Evolutionary conservation across 108 stramenopile genomes (phyloP), one percentile per base, ranked within the genome.

Genomic region (Skeletonema potamos): DNA sequence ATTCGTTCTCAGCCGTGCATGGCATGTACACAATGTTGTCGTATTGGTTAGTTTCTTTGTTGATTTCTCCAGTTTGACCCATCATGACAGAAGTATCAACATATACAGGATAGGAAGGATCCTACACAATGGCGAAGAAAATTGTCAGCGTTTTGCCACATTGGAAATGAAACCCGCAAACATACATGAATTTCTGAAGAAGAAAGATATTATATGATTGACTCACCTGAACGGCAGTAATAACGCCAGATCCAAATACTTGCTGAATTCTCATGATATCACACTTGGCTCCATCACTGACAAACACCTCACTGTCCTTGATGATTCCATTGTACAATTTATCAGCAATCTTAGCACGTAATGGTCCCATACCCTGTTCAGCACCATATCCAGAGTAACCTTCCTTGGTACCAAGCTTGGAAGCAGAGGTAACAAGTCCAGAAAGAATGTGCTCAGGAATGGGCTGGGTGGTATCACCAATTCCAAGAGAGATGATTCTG

Each of bases 1-100:
- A 97, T 65, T 95, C 87, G 82, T 97, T 96, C 72, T 89, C 85
- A 15, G 88, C 87, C 57, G 84, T 93, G 81, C 96, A 97, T 8
- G 92, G 92, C 97, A 98, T 98, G 96, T 98, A 98, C 22, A 97
- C 95, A 75, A 98, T 96, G 74, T 96, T 96, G 51, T 96, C 87
- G 86, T 92, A 98, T 84, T 98, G 98, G 67, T 80, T 90, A 51
- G 91, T 97, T 15, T 71, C 85, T 37, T 75, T 51, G 71, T 98
- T 74, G 74, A 94, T 86, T 46, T 81, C 67, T 58, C 96, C 96
- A 32, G 98, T 98, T 76, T 98, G 98, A 28, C 96, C 97, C 87
- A 96, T 87, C 91, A 96, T 96, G 68, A 96, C 95, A 17, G 86
- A 85, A 30, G 95, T 96, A 61, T 94, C 93, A 29, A 98, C 98